Base-by-base conservation (phyloP, 768 basidiomycete species). In the Collybia mongolica region DNA sequence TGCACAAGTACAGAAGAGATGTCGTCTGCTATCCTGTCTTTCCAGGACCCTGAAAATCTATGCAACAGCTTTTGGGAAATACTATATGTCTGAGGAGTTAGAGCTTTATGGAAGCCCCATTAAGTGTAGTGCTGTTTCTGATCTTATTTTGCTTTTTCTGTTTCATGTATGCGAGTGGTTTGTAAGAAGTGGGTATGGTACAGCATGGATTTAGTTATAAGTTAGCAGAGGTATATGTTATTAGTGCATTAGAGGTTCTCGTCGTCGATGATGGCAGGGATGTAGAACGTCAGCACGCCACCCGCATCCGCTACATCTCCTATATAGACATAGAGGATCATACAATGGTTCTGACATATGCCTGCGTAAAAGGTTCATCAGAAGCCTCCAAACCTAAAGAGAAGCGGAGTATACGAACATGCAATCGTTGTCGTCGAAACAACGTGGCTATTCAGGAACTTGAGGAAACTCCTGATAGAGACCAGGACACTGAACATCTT, bases 281-380 rank as follows among this genome's bases (percentile, higher is more conserved):
- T 84, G 60, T 93, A 94, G 62, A 89, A 93, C 2, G 92, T 94
- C 54, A 94, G 72, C 37, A 94, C 88, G 2, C 90, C 92, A 39
- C 91, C 89, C 0, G 86, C 82, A 49, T 90, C 84, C 4, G 81
- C 80, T 9, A 85, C 76, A 26, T 90, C 85, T 8, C 92, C 92
- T 39, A 93, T 86, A 61, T 93, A 94, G 47, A 93, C 90, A 55
- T 93, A 94, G 44, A 93, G 76, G 56, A 94, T 93, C 51, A 90
- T 75, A 61, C 90, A 93, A 54, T 93, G 87, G 51, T 83, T 77
- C 56, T 85, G 82, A 61, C 92, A 94, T 44, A 94, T 77, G 60
- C 87, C 91, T 94, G 60, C 0, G 26, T 14, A 46, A 32, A 22
- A 40, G n/a, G 2, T n/a, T 44, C 9, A 44, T 29, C 37, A 35